A percentile compares a stretch with the other conserved stretches of the same genome.
Evolutionary conservation across 108 stramenopile species (phyloP).

Genomic region (Skeletonema marinoi): DNA sequence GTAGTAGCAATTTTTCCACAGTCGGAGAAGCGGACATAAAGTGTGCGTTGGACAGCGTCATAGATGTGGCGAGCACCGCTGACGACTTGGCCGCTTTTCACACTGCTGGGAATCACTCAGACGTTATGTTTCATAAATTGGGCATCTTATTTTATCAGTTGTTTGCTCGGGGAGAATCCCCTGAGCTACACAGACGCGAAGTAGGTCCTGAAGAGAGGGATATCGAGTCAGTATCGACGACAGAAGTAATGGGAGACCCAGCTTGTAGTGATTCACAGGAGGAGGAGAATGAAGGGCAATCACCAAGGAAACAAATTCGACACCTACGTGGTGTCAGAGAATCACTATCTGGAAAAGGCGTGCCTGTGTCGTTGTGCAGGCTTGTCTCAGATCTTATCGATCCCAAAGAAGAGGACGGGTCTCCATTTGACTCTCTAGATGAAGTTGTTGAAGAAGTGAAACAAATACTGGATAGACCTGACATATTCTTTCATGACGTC

Average conservation of each 20-base stretch:
- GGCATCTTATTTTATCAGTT: not conserved
- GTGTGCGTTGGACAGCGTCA: not conserved
- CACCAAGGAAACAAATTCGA: not conserved
- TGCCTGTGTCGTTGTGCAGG: constrained; percentile 2
- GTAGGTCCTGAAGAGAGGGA: not conserved
- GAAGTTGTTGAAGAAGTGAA: not conserved
- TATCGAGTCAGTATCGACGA: too few relatives aligned
- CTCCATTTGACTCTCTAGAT: not conserved
- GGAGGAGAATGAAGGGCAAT: not conserved
- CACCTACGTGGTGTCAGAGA: not conserved
- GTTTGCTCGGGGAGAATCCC: not conserved
- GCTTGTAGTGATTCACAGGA: not conserved
- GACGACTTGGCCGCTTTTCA: not conserved
- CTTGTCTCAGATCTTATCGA: constrained; percentile 3
- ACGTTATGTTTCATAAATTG: not conserved
- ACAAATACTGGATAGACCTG: constrained; percentile 2
- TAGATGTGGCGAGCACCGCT: not conserved
- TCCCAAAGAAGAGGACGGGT: not conserved
- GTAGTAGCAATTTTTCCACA: not conserved
- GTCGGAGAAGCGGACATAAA: constrained; percentile 3
- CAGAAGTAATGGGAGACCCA: not conserved
- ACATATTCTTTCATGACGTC: not conserved
- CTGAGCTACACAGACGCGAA: not conserved
- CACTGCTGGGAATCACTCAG: not conserved
- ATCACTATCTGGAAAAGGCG: not conserved